These are phyloP conservation scores for Magnusiomyces tetraspermus DNA, from an alignment of 1,139 yeast species.

Conservation along the genomic window DNA sequence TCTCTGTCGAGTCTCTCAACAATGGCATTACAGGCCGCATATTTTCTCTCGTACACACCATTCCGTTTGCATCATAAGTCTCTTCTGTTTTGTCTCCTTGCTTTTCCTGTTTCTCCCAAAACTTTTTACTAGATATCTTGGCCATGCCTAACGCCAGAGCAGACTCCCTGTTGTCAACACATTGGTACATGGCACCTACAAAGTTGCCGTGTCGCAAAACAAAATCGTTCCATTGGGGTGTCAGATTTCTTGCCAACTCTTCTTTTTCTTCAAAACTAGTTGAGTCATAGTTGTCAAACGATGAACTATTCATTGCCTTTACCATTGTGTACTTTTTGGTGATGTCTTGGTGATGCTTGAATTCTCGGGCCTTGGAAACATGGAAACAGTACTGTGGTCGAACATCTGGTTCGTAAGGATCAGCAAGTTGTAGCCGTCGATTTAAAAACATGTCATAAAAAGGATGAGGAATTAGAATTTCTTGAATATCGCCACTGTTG, in stretches of 20 bases:
- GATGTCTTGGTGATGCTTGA: neutral
- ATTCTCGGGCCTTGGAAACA: constrained; percentile 1
- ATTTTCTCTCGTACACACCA: neutral
- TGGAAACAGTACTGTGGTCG: constrained; percentile 5
- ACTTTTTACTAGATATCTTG: neutral
- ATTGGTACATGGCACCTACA: constrained; percentile 1
- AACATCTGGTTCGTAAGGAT: constrained; percentile 3
- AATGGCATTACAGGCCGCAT: constrained; percentile 1
- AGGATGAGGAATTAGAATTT: neutral
- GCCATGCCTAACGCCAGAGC: neutral
- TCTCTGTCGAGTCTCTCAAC: neutral
- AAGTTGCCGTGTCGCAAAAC: neutral
- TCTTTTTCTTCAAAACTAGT: too few relatives aligned
- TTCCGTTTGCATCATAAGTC: neutral
- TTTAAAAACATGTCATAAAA: constrained; percentile 4
- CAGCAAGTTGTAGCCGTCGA: neutral
- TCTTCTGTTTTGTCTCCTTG: neutral
- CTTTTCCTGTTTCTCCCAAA: neutral
- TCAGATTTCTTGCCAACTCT: neutral
- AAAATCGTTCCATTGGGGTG: constrained; percentile 2
- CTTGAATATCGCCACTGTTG: neutral
- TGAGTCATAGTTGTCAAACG: too few relatives aligned
- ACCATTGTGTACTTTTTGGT: too few relatives aligned
- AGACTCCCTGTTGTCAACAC: neutral
- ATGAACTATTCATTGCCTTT: too few relatives aligned